phyloP scores from a whole-genome alignment of 140 eudicot genomes.

The Flaveria floridana region DNA sequence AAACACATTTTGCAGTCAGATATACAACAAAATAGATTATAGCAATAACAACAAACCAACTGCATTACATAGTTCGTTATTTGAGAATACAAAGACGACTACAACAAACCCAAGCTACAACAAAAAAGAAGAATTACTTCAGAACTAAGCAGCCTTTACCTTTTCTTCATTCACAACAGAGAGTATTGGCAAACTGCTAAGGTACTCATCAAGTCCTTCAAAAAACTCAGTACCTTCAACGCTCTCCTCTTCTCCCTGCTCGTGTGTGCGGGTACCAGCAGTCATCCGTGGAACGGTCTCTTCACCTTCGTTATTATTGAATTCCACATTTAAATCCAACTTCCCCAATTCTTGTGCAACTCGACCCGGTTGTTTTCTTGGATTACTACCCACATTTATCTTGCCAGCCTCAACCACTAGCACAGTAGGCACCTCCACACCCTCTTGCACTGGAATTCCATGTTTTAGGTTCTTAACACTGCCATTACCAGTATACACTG shows the following conservation, averaged over 20 bases:
- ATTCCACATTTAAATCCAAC: slow-evolving; percentile 82
- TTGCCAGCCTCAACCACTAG: slow-evolving; percentile 36
- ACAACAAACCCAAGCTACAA: slow-evolving; percentile 36
- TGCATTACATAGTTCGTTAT: slow-evolving; percentile 29
- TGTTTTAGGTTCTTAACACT: slow-evolving; percentile 32
- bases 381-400: slow-evolving; percentile 32
- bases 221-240: slow-evolving; percentile 66
- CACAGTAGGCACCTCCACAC: slow-evolving; percentile 20
- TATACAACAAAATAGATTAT: slow-evolving; percentile 29
- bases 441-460: slow-evolving; percentile 33
- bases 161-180: slow-evolving; percentile 62
- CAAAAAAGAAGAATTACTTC: slow-evolving; percentile 36
- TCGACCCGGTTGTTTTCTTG: slow-evolving; percentile 58
- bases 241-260: slow-evolving; percentile 55
- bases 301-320: slow-evolving; percentile 71
- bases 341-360: slow-evolving; percentile 61
- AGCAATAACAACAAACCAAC: slow-evolving; percentile 25
- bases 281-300: slow-evolving; percentile 47
- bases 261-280: slow-evolving; percentile 36
- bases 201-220: slow-evolving; percentile 82
- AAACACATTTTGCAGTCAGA: slow-evolving; percentile 25
- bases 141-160: slow-evolving; percentile 56
- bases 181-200: slow-evolving; percentile 68
- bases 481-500: slow-evolving; percentile 22
- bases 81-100: slow-evolving; percentile 31